Percentiles rank a stretch among this genome's conserved stretches.
These are phyloP conservation scores for Dendryphion nanum DNA, from an alignment of 2,329 filamentous ascomycete species.

Conservation along the genomic window DNA sequence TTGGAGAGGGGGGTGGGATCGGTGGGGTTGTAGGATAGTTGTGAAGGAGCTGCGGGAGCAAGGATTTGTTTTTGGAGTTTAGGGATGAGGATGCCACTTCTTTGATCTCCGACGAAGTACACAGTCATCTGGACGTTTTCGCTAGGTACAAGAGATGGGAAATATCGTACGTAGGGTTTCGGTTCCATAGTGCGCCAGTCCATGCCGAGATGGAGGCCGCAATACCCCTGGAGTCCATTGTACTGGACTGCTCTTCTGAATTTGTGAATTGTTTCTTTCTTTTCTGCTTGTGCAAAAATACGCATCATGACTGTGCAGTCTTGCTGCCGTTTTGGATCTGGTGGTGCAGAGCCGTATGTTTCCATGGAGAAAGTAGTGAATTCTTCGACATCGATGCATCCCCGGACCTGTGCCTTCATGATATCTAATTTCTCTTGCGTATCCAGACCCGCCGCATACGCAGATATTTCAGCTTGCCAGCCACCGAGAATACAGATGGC, in stretches of 20 bases:
- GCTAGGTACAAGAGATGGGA: slow-evolving; percentile 6
- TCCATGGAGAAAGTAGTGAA: slow-evolving; percentile 16
- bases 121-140: slow-evolving; percentile 2
- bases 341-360: slow-evolving; percentile 4
- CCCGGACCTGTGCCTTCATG: slow-evolving; percentile 10
- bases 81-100: neutral
- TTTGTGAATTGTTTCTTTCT: slow-evolving; percentile 12
- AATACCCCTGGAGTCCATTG: slow-evolving; percentile 36
- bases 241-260: slow-evolving; percentile 16
- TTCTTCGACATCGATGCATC: slow-evolving; percentile 7
- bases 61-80: neutral
- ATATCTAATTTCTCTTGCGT: slow-evolving; percentile 7
- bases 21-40: slow-evolving; percentile 30
- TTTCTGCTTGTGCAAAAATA: slow-evolving; percentile 7
- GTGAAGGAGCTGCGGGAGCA: slow-evolving; percentile 11
- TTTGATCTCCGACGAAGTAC: slow-evolving; percentile 8
- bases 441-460: slow-evolving; percentile 13
- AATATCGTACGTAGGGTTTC: slow-evolving; percentile 18
- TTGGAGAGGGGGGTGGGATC: slow-evolving; percentile 17
- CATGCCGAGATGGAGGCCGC: slow-evolving; percentile 35
- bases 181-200: slow-evolving; percentile 40
- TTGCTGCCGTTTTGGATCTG: slow-evolving; percentile 8
- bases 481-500: slow-evolving; percentile 27
- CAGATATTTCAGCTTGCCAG: slow-evolving; percentile 41
- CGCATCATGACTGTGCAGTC: slow-evolving; percentile 8